These are phyloP conservation scores for Dentipellis fragilis DNA, from an alignment of 768 basidiomycete species.

Conservation along the genomic window DNA sequence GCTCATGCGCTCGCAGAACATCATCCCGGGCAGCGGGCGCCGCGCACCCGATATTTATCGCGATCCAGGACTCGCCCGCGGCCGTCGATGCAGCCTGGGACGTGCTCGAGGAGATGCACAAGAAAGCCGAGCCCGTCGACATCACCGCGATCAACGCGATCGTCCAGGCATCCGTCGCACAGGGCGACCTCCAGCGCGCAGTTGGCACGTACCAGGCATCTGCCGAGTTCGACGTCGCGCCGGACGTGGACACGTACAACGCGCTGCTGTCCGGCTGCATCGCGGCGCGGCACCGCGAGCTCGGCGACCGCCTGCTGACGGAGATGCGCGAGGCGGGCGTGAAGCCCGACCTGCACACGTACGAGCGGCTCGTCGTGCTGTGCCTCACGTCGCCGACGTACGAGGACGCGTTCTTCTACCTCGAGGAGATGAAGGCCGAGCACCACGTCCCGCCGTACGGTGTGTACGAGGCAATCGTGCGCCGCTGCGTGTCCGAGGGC, in stretches of 20 bases:
- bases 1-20: conserved; percentile 45
- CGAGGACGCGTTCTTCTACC: conserved; percentile 82
- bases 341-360: conserved; percentile 49
- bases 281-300: conserved; percentile 42
- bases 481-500: conserved; percentile 41
- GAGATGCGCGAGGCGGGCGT: conserved; percentile 55
- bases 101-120: conserved; percentile 48
- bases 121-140: conserved; percentile 43
- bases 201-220: conserved; percentile 66
- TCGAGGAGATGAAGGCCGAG: conserved; percentile 78
- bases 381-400: conserved; percentile 64
- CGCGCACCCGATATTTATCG: conserved; percentile 39
- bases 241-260: conserved; percentile 61
- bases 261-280: conserved; percentile 58
- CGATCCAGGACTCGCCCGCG: conserved; percentile 37
- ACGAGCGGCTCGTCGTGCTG: conserved; percentile 56
- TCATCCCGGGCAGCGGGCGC: conserved; percentile 44
- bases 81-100: conserved; percentile 56
- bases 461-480: conserved; percentile 52
- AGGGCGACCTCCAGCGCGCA: conserved; percentile 66
- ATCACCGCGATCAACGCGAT: conserved; percentile 54
- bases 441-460: conserved; percentile 39
- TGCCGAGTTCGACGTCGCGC: conserved; percentile 40
- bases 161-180: conserved; percentile 48
- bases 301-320: conserved; percentile 56